phyloP scores from a whole-genome alignment of 2,329 filamentous ascomycete genomes.

The Alternaria sp. region DNA sequence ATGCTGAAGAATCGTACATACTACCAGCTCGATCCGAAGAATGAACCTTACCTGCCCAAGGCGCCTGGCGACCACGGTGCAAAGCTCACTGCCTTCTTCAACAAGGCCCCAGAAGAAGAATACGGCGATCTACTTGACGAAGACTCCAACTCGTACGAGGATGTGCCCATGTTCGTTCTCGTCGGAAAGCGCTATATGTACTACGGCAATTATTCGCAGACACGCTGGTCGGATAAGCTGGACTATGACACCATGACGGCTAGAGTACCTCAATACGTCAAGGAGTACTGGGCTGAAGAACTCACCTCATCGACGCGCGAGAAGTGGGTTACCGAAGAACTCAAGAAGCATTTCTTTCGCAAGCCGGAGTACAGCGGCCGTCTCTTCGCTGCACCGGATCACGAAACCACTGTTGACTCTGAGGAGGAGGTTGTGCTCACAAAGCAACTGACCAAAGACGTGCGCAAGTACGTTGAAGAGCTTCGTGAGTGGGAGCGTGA shows the following conservation, averaged over 20 bases:
- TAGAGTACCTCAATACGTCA: conserved; percentile 47
- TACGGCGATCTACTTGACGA: conserved; percentile 28
- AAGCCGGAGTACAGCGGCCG: conserved; percentile 50
- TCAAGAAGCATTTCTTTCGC: conserved; percentile 53
- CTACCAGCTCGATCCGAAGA: conserved; percentile 48
- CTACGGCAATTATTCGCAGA: conserved; percentile 55
- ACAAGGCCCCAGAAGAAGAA: conserved; percentile 40
- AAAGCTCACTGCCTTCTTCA: conserved; percentile 56
- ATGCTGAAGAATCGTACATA: conserved; percentile 47
- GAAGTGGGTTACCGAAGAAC: conserved; percentile 50
- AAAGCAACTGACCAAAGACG: conserved; percentile 34
- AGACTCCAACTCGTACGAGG: conserved; percentile 37
- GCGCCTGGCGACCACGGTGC: conserved; percentile 53
- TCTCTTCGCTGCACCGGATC: conserved; percentile 19
- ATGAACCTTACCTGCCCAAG: conserved; percentile 52
- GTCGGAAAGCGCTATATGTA: conserved; percentile 47
- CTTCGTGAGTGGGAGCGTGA: conserved; percentile 52
- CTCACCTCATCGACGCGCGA: conserved; percentile 46
- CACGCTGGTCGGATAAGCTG: conserved; percentile 53
- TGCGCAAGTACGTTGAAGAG: conserved; percentile 44
- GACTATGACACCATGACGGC: conserved; percentile 51
- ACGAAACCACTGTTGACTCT: conserved; percentile 19
- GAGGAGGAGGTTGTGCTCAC: conserved; percentile 28
- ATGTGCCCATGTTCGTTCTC: conserved; percentile 52
- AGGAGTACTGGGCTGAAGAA: conserved; percentile 49